A percentile compares a stretch with the other conserved stretches of the same genome.
Evolutionary conservation across 129 eudicot genomes (phyloP).

Genomic region (Deinandra increscens): DNA sequence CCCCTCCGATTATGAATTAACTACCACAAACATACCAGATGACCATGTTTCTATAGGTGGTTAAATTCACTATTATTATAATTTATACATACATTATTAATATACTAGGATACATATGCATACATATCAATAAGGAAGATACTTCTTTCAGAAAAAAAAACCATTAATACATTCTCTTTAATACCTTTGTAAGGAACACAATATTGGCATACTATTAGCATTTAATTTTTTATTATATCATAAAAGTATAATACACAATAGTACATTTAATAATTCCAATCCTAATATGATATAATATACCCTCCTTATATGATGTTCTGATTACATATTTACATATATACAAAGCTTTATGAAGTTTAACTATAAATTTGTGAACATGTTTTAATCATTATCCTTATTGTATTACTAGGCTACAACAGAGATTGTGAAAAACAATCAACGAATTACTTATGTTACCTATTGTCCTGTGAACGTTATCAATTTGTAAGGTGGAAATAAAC

Average conservation of each 20-base stretch:
- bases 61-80: not conserved
- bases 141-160: not conserved
- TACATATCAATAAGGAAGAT: not conserved
- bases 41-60: not conserved
- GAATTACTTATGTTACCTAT: slow-evolving; percentile 45
- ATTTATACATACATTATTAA: not conserved
- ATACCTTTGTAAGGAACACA: not conserved
- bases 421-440: not conserved
- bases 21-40: not conserved
- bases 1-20: not conserved
- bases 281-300: not conserved
- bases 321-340: not conserved
- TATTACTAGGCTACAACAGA: slow-evolving; percentile 5
- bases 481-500: slow-evolving; percentile 53
- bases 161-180: not conserved
- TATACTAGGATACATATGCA: not conserved
- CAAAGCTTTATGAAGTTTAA: not conserved
- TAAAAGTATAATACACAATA: slow-evolving; percentile 1
- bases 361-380: not conserved
- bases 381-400: not conserved
- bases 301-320: not conserved
- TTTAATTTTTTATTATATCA: not conserved
- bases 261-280: not conserved
- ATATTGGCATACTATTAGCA: not conserved
- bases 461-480: slow-evolving; percentile 37